phyloP scores from a whole-genome alignment of 345 rosid species.

The Citrus unshiu region DNA sequence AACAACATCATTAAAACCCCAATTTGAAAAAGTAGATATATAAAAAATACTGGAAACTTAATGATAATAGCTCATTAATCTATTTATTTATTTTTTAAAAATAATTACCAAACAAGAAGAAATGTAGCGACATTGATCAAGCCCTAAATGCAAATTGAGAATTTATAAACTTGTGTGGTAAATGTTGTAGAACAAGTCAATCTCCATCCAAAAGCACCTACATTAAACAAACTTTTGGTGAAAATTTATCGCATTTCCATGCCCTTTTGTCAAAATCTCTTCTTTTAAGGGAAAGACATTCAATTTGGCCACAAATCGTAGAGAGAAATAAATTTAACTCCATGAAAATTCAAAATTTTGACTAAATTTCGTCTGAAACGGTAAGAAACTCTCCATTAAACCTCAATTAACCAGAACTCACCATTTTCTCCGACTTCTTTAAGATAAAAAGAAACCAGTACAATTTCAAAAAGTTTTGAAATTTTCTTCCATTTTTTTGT shows the following conservation, averaged over 20 bases:
- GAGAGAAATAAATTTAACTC: background rate
- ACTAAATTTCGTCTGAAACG: background rate
- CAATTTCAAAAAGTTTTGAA: background rate
- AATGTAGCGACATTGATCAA: background rate
- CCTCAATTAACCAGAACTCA: background rate
- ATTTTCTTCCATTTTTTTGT: background rate
- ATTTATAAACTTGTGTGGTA: background rate
- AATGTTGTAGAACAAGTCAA: background rate
- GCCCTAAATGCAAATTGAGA: background rate
- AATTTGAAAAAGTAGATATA: too few relatives aligned
- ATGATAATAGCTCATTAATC: too few relatives aligned
- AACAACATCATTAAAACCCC: background rate
- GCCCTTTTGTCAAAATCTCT: background rate
- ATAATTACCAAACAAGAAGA: background rate
- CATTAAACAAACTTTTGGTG: background rate
- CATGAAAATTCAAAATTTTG: background rate
- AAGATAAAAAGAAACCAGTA: background rate
- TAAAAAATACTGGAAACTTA: background rate
- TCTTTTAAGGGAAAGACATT: background rate
- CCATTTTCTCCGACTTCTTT: background rate
- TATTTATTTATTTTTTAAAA: too few relatives aligned
- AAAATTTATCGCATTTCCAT: background rate
- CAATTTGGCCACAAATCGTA: background rate
- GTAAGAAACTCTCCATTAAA: background rate
- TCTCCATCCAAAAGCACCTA: slow-evolving; percentile 4